Evolutionary conservation across 2,329 filamentous ascomycete species (phyloP), one percentile per base, ranked within the genome.

Genomic region (Trichoderma lentiforme): DNA sequence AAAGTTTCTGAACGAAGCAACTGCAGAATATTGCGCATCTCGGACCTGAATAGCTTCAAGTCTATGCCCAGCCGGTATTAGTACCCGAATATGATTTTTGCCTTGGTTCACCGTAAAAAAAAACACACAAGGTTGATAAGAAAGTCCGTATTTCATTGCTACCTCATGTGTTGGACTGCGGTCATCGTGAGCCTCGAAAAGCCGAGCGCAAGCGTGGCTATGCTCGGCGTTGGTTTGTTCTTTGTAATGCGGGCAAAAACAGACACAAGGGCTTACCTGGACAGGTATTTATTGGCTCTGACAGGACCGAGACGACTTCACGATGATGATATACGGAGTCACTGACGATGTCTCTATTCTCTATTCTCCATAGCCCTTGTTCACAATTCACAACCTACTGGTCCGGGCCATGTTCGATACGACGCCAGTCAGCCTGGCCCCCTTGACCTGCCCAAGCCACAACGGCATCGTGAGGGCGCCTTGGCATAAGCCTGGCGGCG

Each of bases 401-500:
- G 28, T 65, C n/a, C 62, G 18, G 51, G 51, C 14, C 21, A 21
- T 34, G n/a, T 57, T 26, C 34, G 65, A 51, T 47, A 60, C 39
- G 66, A 21, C 43, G 43, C 43, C 43, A 51, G 65, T 61, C 66
- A 69, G 66, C 66, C 66, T 61, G 36, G 30, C 63, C 28, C 28
- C 51, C 51, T 66, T 32, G 26, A 28, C 26, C 32, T 60, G 56
- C 21, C 66, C 57, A 70, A 70, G 66, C 66, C 66, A 70, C 66
- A 70, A 26, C 66, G 66, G 57, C 57, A 43, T 69, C 36, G 28
- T 62, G 15, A 43, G 56, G 30, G 34, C 30, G 65, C n/a, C 53
- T 68, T 68, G 65, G 65, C 65, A 61, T 60, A 69, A 69, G 66
- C 66, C 57, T 70, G 21, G 34, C 14, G 34, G 28, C 18, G 47